Evolutionary conservation across 805 yeast species (phyloP).

Genomic region (Sugiyamaella marilandica): DNA sequence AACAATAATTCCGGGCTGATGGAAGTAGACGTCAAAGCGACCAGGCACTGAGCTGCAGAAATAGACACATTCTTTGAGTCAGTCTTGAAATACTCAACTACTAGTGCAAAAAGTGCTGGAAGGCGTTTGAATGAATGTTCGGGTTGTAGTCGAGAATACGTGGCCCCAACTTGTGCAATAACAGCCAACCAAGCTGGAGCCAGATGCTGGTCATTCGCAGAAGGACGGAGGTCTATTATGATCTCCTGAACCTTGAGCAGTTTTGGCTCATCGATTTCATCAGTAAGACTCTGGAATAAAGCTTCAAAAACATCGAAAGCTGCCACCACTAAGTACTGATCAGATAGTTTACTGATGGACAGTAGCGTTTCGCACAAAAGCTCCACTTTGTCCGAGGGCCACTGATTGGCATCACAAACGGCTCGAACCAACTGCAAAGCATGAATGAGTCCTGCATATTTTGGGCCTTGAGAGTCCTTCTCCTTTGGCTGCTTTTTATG

Average conservation of each 20-base stretch:
- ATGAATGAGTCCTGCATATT: constrained; percentile 57
- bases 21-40: constrained; percentile 67
- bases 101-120: constrained; percentile 51
- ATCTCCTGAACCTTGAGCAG: constrained; percentile 61
- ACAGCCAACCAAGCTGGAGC: constrained; percentile 96
- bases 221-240: constrained; percentile 74
- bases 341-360: constrained; percentile 72
- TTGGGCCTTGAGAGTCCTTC: constrained; percentile 27
- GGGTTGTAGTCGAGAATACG: constrained; percentile 51
- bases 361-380: constrained; percentile 70
- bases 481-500: constrained; percentile 31
- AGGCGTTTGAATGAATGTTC: constrained; percentile 49
- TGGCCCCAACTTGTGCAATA: constrained; percentile 69
- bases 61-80: constrained; percentile 52
- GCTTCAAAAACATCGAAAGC: constrained; percentile 84
- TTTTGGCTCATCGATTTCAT: constrained; percentile 51
- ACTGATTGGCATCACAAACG: constrained; percentile 68
- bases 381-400: constrained; percentile 72
- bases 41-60: constrained; percentile 82
- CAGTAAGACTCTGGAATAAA: constrained; percentile 61
- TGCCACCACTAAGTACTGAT: constrained; percentile 76
- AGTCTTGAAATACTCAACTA: constrained; percentile 63
- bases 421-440: constrained; percentile 68
- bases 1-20: constrained; percentile 58
- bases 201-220: constrained; percentile 74